Evolutionary conservation across 768 basidiomycete species (phyloP).

Genomic region (Suillus subluteus): DNA sequence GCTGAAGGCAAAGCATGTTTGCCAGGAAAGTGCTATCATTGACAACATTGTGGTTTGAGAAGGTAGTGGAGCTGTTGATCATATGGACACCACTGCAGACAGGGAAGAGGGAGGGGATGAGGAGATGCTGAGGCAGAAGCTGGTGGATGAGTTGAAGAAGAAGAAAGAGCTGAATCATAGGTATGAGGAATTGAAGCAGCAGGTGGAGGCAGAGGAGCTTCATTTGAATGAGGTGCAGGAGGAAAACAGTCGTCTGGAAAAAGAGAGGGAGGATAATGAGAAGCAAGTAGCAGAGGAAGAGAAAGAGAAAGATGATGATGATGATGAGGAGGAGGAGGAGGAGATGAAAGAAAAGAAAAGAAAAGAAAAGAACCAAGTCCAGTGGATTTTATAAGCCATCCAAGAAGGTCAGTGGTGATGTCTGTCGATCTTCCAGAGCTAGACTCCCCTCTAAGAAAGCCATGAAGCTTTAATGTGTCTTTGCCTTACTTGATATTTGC

Average conservation of each 20-base stretch:
- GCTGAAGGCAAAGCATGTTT: not conserved
- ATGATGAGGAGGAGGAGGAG: not conserved
- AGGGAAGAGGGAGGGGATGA: not conserved
- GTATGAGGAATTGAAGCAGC: not conserved
- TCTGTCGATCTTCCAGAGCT: not conserved
- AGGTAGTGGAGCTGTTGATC: not conserved
- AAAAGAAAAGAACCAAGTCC: not conserved
- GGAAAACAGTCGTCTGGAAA: not conserved
- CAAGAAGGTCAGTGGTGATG: not conserved
- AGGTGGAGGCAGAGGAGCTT: not conserved
- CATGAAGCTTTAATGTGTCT: not conserved
- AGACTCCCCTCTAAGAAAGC: not conserved
- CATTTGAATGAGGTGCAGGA: not conserved
- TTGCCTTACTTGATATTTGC: too few relatives aligned
- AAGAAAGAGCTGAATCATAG: not conserved
- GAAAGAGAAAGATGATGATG: too few relatives aligned
- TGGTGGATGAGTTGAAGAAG: not conserved
- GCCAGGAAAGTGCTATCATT: not conserved
- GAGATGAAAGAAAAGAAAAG: not conserved
- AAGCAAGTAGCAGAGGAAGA: too few relatives aligned
- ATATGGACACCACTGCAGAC: not conserved
- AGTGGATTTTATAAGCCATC: not conserved
- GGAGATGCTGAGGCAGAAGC: too few relatives aligned
- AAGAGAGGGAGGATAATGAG: not conserved
- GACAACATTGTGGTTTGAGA: not conserved